These are phyloP conservation scores for Ganoderma lucidum DNA, from an alignment of 1,284 basidiomycete species.

Conservation along the genomic window DNA sequence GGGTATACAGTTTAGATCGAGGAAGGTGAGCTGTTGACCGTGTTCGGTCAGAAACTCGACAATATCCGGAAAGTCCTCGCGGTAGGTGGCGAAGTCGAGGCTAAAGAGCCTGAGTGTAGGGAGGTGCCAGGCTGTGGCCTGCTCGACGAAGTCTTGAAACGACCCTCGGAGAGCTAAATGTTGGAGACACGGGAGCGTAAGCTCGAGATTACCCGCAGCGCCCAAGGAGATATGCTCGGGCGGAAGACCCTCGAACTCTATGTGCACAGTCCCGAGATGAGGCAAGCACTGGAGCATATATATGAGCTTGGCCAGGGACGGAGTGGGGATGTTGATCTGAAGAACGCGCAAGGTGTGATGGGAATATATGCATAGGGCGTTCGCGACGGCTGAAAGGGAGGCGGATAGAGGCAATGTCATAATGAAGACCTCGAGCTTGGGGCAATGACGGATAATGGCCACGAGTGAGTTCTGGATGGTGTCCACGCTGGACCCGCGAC, in stretches of 20 bases:
- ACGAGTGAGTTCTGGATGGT: constrained; percentile 56
- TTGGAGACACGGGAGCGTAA: constrained; percentile 62
- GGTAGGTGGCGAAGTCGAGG: constrained; percentile 55
- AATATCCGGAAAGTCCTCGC: constrained; percentile 65
- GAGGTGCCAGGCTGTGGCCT: constrained; percentile 70
- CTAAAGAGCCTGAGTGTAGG: constrained; percentile 62
- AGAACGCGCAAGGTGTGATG: constrained; percentile 60
- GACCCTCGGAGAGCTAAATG: constrained; percentile 68
- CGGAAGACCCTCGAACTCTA: constrained; percentile 55
- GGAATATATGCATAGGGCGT: constrained; percentile 62
- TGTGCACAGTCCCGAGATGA: constrained; percentile 57
- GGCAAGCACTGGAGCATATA: constrained; percentile 70
- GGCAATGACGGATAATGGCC: constrained; percentile 64
- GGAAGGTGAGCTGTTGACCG: constrained; percentile 61
- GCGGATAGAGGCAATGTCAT: constrained; percentile 65
- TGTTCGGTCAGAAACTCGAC: constrained; percentile 64
- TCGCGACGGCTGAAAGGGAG: constrained; percentile 65
- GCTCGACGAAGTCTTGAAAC: constrained; percentile 70
- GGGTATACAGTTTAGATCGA: constrained; percentile 69
- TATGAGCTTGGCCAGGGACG: constrained; percentile 67
- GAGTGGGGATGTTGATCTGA: constrained; percentile 62
- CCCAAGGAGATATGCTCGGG: constrained; percentile 54
- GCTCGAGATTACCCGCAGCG: constrained; percentile 60
- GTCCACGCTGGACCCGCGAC: constrained; percentile 45
- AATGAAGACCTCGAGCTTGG: constrained; percentile 74